These are phyloP conservation scores for Cyphellophora attinorum DNA, from an alignment of 2,329 filamentous ascomycete genomes.

Conservation along the genomic window DNA sequence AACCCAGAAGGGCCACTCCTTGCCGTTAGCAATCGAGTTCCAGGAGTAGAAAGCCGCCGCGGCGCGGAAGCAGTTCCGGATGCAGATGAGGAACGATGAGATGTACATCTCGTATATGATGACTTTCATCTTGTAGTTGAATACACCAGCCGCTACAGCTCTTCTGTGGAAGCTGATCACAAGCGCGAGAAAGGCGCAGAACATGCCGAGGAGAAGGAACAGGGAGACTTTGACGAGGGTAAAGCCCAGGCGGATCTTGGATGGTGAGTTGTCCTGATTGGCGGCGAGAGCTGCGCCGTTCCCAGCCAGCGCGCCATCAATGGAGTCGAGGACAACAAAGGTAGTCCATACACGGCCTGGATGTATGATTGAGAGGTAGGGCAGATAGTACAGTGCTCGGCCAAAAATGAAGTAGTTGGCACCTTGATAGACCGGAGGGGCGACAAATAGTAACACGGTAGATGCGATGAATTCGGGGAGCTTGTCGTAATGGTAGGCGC, in stretches of 20 bases:
- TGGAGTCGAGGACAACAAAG: constrained; percentile 43
- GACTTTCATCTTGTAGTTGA: constrained; percentile 33
- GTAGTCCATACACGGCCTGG: constrained; percentile 50
- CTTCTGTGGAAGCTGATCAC: constrained; percentile 37
- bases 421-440: constrained; percentile 32
- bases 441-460: constrained; percentile 28
- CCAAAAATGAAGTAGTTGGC: constrained; percentile 44
- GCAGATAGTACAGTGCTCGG: constrained; percentile 38
- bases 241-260: constrained; percentile 31
- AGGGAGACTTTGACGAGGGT: constrained; percentile 40
- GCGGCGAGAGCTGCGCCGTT: constrained; percentile 28
- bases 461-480: constrained; percentile 29
- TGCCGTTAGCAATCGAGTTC: constrained; percentile 24
- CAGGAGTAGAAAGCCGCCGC: constrained; percentile 37
- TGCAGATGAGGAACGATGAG: constrained; percentile 26
- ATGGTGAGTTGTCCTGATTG: constrained; percentile 20
- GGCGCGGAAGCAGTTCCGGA: constrained; percentile 43
- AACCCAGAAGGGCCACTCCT: constrained; percentile 45
- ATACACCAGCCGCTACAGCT: constrained; percentile 27
- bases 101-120: constrained; percentile 34
- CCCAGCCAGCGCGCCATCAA: constrained; percentile 39
- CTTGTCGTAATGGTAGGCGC: constrained; percentile 26
- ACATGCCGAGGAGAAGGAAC: constrained; percentile 41
- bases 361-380: constrained; percentile 42
- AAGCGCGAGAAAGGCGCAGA: constrained; percentile 39